Conservation (phyloP, 306 rosid species). For the Begonia fuchsioides region DNA sequence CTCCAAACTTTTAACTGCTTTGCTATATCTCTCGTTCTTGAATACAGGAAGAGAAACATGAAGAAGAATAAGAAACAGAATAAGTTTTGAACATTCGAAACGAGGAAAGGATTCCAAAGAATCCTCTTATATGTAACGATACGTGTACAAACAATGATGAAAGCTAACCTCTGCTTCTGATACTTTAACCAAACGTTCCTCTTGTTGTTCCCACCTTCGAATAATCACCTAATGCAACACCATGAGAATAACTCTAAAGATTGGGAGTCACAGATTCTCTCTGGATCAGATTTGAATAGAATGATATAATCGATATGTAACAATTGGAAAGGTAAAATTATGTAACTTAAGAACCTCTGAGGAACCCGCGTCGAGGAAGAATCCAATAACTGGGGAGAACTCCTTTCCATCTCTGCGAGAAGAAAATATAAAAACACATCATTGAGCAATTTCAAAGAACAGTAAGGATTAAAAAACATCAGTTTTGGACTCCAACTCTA, state of each 20-base stretch:
- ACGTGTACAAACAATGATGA: slow-evolving; percentile 4
- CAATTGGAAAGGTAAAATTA: background rate
- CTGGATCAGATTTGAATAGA: too few relatives aligned
- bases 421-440: background rate
- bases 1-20: slow-evolving; percentile 60
- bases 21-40: slow-evolving; percentile 51
- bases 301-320: background rate
- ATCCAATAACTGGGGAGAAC: slow-evolving; percentile 69
- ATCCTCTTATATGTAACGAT: background rate
- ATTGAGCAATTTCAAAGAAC: background rate
- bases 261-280: too few relatives aligned
- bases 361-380: slow-evolving; percentile 40
- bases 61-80: background rate
- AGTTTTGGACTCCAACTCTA: background rate
- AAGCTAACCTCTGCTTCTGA: slow-evolving; percentile 65
- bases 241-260: background rate
- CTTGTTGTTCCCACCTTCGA: slow-evolving; percentile 62
- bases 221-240: slow-evolving; percentile 41
- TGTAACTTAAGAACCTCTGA: slow-evolving; percentile 42
- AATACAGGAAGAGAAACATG: background rate
- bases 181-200: slow-evolving; percentile 47
- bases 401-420: slow-evolving; percentile 62
- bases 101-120: background rate
- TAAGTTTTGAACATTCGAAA: background rate
- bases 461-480: background rate